Conservation (phyloP, 768 basidiomycete species). For the Mycena amicta region DNA sequence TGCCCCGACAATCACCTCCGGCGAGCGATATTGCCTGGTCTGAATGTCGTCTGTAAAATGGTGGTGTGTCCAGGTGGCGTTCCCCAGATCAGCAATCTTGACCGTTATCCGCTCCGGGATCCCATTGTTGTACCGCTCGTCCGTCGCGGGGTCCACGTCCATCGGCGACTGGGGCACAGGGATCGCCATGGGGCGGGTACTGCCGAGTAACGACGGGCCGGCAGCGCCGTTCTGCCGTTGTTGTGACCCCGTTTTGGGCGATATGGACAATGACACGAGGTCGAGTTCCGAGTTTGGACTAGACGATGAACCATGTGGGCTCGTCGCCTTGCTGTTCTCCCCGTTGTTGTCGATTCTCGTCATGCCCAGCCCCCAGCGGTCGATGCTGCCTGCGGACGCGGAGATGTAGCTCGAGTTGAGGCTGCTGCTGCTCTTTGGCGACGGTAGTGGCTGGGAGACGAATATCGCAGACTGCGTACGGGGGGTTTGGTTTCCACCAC, state of each 20-base stretch:
- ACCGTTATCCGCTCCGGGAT: conserved; percentile 80
- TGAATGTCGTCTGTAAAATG: conserved; percentile 99
- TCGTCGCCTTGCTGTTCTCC: conserved; percentile 26
- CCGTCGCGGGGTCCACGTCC: conserved; percentile 16
- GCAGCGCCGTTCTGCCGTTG: conserved; percentile 24
- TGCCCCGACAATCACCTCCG: conserved; percentile 95
- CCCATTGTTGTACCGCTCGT: conserved; percentile 17
- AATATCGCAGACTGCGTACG: conserved; percentile 83
- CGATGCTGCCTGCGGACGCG: conserved; percentile 48
- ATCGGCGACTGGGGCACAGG: conserved; percentile 28
- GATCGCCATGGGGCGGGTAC: conserved; percentile 46
- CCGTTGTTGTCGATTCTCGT: conserved; percentile 74
- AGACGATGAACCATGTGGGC: conserved; percentile 1
- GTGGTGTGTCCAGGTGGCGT: conserved; percentile 90
- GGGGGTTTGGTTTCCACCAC: conserved; percentile 96
- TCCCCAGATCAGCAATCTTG: conserved; percentile 98
- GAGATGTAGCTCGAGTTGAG: conserved; percentile 16
- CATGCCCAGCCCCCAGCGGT: conserved; percentile 93
- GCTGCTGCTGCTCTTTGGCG: conserved; percentile 43
- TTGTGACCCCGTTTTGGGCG: conserved; percentile 1
- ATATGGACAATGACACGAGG: conserved; percentile 18
- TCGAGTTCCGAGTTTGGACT: conserved; percentile 22
- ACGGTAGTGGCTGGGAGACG: conserved; percentile 90
- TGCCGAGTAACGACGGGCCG: conserved; percentile 78
- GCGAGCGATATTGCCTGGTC: conserved; percentile 95